Evolutionary conservation across 768 basidiomycete species (phyloP).

Genomic region (Auriscalpium microsporum): DNA sequence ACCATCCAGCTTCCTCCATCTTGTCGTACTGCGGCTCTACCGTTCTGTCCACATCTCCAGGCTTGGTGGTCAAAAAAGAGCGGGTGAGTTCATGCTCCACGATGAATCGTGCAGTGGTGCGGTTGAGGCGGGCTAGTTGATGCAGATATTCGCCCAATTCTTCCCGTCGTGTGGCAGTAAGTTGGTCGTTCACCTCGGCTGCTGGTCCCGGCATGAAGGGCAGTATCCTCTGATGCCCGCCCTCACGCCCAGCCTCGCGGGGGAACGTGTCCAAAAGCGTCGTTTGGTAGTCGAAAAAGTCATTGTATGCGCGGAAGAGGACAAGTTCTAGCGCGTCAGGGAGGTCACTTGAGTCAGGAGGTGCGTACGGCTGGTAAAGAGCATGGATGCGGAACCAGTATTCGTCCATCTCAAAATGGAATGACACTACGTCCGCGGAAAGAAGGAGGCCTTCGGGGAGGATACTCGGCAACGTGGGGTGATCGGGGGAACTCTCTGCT

Average conservation of each 20-base stretch:
- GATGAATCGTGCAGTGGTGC: conserved; percentile 64
- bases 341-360: conserved; percentile 43
- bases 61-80: conserved; percentile 73
- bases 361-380: conserved; percentile 74
- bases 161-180: conserved; percentile 70
- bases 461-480: conserved; percentile 35
- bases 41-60: conserved; percentile 76
- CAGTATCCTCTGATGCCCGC: conserved; percentile 62
- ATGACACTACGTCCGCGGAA: conserved; percentile 87
- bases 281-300: conserved; percentile 98
- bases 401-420: conserved; percentile 91
- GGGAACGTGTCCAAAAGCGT: conserved; percentile 81
- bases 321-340: conserved; percentile 72
- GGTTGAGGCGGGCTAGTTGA: conserved; percentile 65
- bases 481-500: conserved; percentile 21
- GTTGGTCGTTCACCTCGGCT: conserved; percentile 68
- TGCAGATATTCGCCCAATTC: conserved; percentile 89
- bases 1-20: conserved; percentile 41
- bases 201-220: conserved; percentile 98
- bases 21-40: conserved; percentile 51
- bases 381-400: conserved; percentile 98
- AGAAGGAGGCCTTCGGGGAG: conserved; percentile 80
- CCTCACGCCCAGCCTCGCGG: conserved; percentile 77
- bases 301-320: conserved; percentile 92
- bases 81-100: conserved; percentile 74